phyloP scores from a whole-genome alignment of 2,329 filamentous ascomycete genomes.

The Sporothrix dimorphospora region DNA sequence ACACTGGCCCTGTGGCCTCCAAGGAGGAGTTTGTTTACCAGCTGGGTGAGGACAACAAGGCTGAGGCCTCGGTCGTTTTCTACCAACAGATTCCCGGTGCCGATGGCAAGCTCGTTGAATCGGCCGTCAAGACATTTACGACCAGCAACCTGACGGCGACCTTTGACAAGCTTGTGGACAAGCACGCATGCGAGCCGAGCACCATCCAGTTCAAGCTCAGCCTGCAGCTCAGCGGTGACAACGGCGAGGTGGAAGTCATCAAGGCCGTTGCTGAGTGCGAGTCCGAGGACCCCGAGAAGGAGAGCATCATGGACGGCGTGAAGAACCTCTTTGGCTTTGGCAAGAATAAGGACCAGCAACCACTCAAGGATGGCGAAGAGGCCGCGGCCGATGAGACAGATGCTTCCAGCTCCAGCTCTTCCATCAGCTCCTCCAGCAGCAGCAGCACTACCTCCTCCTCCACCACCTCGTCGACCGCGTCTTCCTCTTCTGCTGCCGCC shows the following conservation, averaged over 20 bases:
- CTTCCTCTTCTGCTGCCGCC: constrained; percentile 29
- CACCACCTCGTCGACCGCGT: constrained; percentile 24
- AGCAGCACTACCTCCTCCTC: constrained; percentile 43
- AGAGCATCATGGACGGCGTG: constrained; percentile 85
- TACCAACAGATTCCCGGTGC: constrained; percentile 68
- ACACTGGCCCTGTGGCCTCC: constrained; percentile 66
- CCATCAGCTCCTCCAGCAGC: constrained; percentile 32
- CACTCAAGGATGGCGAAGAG: constrained; percentile 61
- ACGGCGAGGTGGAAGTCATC: constrained; percentile 78
- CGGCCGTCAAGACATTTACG: constrained; percentile 65
- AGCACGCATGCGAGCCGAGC: constrained; percentile 73
- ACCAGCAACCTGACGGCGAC: constrained; percentile 87
- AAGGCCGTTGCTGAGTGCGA: constrained; percentile 85
- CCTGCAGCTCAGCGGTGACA: constrained; percentile 69
- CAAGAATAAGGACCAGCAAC: constrained; percentile 75
- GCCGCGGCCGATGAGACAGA: constrained; percentile 42
- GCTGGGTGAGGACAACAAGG: constrained; percentile 55
- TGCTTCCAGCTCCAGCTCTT: constrained; percentile 40
- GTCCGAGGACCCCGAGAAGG: constrained; percentile 71
- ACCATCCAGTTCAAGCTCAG: constrained; percentile 81
- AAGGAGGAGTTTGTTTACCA: constrained; percentile 85
- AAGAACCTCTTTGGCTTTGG: constrained; percentile 97
- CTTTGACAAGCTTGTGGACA: constrained; percentile 75
- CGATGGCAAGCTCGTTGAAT: constrained; percentile 56
- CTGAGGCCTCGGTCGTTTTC: constrained; percentile 80